A percentile compares a stretch with the other conserved stretches of the same genome.
phyloP scores from a whole-genome alignment of 257 asterid species.

The Solanum chmielewskii region DNA sequence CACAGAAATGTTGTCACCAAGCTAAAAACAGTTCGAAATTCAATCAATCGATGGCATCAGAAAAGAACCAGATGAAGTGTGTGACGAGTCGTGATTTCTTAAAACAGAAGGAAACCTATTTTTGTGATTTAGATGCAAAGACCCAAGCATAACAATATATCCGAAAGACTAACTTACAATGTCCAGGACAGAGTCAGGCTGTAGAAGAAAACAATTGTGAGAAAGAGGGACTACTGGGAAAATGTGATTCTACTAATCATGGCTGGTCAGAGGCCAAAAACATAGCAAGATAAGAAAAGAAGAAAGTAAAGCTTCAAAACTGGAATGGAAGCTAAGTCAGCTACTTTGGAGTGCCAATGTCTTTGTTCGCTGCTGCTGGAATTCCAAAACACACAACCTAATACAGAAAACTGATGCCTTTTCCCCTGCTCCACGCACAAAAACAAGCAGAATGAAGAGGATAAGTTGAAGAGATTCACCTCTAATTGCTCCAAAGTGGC shows the following conservation, averaged over 20 bases:
- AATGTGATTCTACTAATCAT: neutral
- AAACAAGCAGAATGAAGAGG: neutral
- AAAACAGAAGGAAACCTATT: neutral
- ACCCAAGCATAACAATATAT: neutral
- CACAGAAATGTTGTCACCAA: neutral
- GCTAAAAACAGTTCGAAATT: neutral
- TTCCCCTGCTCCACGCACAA: neutral
- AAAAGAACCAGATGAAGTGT: neutral
- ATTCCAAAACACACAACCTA: neutral
- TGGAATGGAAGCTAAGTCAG: neutral
- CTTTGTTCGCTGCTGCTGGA: neutral
- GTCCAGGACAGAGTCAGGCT: neutral
- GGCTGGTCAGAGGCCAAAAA: neutral
- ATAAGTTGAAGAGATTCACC: conserved; percentile 24
- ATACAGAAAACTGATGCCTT: neutral
- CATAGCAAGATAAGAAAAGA: neutral
- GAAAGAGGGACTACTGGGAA: neutral
- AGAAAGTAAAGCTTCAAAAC: neutral
- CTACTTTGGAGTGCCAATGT: neutral
- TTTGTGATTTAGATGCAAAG: neutral
- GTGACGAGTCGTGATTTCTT: neutral
- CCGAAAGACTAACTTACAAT: neutral
- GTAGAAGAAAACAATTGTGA: neutral
- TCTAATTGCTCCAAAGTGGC: conserved; percentile 70
- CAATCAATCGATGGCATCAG: neutral